Base-by-base conservation (phyloP, 176 grass and related monocot species). In the Ampelocalamus luodianensis region DNA sequence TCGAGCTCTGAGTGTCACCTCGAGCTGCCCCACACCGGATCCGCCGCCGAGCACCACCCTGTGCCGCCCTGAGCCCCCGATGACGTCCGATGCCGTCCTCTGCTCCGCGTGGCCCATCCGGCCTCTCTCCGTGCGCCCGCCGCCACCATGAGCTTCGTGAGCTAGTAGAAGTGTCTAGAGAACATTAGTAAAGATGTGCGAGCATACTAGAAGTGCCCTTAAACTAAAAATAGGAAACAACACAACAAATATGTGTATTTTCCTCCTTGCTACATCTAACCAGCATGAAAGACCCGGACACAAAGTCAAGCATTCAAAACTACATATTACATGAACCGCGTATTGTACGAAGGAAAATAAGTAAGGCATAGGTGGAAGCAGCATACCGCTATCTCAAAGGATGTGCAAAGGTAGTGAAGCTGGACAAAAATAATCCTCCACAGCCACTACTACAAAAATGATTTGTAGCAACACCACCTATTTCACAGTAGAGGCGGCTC, bases 371-470 rank as follows among this genome's bases (percentile, higher is more conserved):
- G 11, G 29, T 13, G 45, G 5, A 44, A 85, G 26, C 5, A 80
- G 11, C 23, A 44, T 86, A 78, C 65, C 65, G 48, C 34, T 62
- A 26, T 11, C 20, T 78, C 83, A 78, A 55, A 37, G 23, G 53
- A 90, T 59, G 22, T 15, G 55, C 1, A 26, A 18, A 46, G 20
- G 13, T 39, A 40, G 50, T 22, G 24, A 56, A 36, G 7, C 36
- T 22, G 32, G 34, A 61, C 4, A 50, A 0, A 0, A 3, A 48
- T 32, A 8, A 77, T 5, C 83, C 6, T 37, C 65, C 8, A 26
- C 13, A 10, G 46, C 27, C n/a, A n/a, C n/a, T n/a, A n/a, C n/a
- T n/a, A n/a, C n/a, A n/a, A n/a, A n/a, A n/a, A n/a, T n/a, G n/a
- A n/a, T n/a, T n/a, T n/a, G n/a, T n/a, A n/a, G n/a, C n/a, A n/a